phyloP scores from a whole-genome alignment of 2,329 filamentous ascomycete species.

The Sporothrix sp. region DNA sequence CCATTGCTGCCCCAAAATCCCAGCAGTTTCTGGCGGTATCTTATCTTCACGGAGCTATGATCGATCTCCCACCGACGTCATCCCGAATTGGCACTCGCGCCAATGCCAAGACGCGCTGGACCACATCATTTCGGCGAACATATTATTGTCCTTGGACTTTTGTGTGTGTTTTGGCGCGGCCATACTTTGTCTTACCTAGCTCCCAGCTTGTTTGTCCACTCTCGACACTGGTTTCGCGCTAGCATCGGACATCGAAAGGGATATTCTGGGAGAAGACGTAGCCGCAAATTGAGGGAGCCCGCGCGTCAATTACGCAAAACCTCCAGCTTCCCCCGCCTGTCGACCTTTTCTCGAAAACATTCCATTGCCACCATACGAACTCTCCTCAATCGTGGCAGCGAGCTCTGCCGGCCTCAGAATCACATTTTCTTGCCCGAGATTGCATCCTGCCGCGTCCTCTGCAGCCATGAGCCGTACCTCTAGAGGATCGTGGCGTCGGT shows the following conservation, averaged over 20 bases:
- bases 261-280: background rate
- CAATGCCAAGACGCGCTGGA: constrained; percentile 7
- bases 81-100: constrained; percentile 11
- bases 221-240: background rate
- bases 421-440: too few species aligned
- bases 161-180: background rate
- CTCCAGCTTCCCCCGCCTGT: background rate
- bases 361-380: too few species aligned
- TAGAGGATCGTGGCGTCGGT: constrained; percentile 18
- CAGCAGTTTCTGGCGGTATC: too few species aligned
- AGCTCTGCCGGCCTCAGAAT: too few species aligned
- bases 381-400: too few species aligned
- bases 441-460: too few species aligned
- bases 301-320: background rate
- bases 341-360: background rate
- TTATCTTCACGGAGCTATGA: background rate
- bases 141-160: background rate
- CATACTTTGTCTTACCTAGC: background rate
- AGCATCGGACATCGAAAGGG: background rate
- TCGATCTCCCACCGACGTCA: constrained; percentile 13
- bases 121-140: constrained; percentile 3
- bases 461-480: constrained; percentile 11
- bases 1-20: too few species aligned
- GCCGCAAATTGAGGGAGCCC: constrained; percentile 5
- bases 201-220: background rate